Base-by-base conservation (phyloP, 208 protist genomes). In the Naegleria lovaniensis region DNA sequence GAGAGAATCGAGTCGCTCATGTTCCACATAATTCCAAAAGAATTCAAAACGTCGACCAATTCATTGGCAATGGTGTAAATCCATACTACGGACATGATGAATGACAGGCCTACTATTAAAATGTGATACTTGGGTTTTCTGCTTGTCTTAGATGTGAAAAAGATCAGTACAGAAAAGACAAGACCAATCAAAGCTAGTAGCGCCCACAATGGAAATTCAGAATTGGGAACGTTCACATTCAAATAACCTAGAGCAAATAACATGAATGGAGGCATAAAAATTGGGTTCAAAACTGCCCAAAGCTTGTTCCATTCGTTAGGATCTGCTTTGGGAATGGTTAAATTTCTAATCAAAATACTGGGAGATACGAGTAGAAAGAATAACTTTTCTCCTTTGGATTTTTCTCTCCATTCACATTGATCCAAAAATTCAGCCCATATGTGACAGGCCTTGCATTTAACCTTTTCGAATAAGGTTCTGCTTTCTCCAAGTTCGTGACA, bases 31-130 rank as follows among this genome's bases (percentile, higher is more conserved):
- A 67, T 22, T 19, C 91, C 91, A 48, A 92, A 43, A 33, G 88
- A 36, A 36, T 92, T 13, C 29, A 91, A 76, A 15, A 91, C 7
- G 40, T 29, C 25, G 0, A 91, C 84, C 29, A 91, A 19, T 91
- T 91, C 90, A 89, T 91, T 91, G 25, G 90, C 90, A 41, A 90
- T 40, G 2, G 90, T 33, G n/a, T 41, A 91, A 85, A 91, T 91
- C 90, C 90, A 91, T 15, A 91, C 22, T 3, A 91, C 29, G 7
- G 39, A 83, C 29, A 90, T 90, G 16, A 83, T 33, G 13, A 91
- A 91, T 16, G 84, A 29, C 0, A 29, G 0, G 89, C 9, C 6
- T 6, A 87, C 90, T 51, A 91, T 90, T 19, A 88, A 22, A 33
- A 88, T 43, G 13, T 58, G 39, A 88, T 88, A 88, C 5, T 16